phyloP scores from a whole-genome alignment of 2,329 filamentous ascomycete genomes.

The Trichoderma polysporum region DNA sequence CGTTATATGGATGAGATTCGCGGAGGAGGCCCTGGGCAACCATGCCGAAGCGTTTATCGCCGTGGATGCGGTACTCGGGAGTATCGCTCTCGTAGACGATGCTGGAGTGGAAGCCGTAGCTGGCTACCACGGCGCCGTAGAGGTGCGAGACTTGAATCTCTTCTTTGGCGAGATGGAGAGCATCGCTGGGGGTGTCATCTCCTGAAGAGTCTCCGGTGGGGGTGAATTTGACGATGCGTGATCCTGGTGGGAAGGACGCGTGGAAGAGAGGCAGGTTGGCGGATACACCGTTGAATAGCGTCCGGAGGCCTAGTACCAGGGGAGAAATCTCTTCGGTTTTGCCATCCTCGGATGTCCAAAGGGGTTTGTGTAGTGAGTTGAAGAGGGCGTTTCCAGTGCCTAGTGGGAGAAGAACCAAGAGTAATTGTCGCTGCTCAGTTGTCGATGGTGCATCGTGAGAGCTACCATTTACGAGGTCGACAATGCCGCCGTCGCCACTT shows the following conservation, averaged over 20 bases:
- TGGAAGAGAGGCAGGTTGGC: slow-evolving; percentile 61
- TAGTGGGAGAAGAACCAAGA: slow-evolving; percentile 57
- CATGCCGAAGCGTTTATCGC: slow-evolving; percentile 77
- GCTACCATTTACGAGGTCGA: slow-evolving; percentile 74
- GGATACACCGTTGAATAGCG: slow-evolving; percentile 58
- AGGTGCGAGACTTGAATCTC: slow-evolving; percentile 42
- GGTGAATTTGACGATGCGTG: slow-evolving; percentile 45
- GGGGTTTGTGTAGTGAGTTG: slow-evolving; percentile 60
- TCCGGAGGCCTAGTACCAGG: slow-evolving; percentile 52
- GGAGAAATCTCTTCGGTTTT: slow-evolving; percentile 31
- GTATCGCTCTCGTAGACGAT: slow-evolving; percentile 92
- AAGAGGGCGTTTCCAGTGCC: slow-evolving; percentile 67
- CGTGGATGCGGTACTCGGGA: slow-evolving; percentile 72
- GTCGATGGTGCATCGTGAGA: neutral
- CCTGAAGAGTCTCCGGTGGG: neutral
- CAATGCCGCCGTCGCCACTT: slow-evolving; percentile 82
- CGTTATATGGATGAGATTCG: slow-evolving; percentile 51
- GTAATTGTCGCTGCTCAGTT: slow-evolving; percentile 34
- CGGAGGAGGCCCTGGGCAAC: slow-evolving; percentile 74
- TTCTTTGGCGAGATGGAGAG: slow-evolving; percentile 26
- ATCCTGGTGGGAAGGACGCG: slow-evolving; percentile 60
- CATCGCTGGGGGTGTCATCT: neutral
- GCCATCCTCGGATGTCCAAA: slow-evolving; percentile 40
- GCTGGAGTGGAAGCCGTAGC: slow-evolving; percentile 85
- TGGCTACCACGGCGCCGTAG: slow-evolving; percentile 80